A percentile compares a stretch with the other conserved stretches of the same genome.
Evolutionary conservation across 1,284 basidiomycete genomes (phyloP).

Genomic region (Malassezia furfur): DNA sequence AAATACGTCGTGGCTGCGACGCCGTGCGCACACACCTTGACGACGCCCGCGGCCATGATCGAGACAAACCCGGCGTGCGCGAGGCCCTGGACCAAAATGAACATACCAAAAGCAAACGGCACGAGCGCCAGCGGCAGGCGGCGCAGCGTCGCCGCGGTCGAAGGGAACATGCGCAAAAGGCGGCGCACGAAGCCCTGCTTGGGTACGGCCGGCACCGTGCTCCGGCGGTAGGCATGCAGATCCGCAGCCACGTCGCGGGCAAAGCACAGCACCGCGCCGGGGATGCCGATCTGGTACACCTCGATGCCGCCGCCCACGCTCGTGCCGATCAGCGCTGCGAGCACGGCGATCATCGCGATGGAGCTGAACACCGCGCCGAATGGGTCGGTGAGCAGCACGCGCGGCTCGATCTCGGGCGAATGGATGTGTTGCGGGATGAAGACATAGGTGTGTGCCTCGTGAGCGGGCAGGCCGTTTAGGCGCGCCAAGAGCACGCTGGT

Average conservation of each 20-base stretch:
- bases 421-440: conserved; percentile 51
- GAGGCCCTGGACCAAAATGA: conserved; percentile 81
- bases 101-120: conserved; percentile 88
- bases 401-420: conserved; percentile 51
- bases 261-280: conserved; percentile 68
- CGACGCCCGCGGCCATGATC: conserved; percentile 67
- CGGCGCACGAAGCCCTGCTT: conserved; percentile 2
- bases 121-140: conserved; percentile 70
- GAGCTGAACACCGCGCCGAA: conserved; percentile 54
- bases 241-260: conserved; percentile 53
- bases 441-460: conserved; percentile 14
- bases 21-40: conserved; percentile 50
- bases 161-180: conserved; percentile 57
- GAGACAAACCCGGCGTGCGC: conserved; percentile 80
- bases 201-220: background rate
- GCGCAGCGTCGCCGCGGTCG: conserved; percentile 60
- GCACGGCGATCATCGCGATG: conserved; percentile 53
- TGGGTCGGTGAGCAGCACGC: conserved; percentile 52
- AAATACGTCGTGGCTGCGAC: conserved; percentile 51
- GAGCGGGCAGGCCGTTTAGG: background rate
- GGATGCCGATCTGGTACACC: conserved; percentile 66
- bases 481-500: background rate
- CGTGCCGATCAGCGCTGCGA: conserved; percentile 57
- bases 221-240: conserved; percentile 3
- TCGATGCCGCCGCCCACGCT: conserved; percentile 53